Evolutionary conservation across 2,329 filamentous ascomycete genomes (phyloP).

Genomic region (Colletotrichum euphorbiae): DNA sequence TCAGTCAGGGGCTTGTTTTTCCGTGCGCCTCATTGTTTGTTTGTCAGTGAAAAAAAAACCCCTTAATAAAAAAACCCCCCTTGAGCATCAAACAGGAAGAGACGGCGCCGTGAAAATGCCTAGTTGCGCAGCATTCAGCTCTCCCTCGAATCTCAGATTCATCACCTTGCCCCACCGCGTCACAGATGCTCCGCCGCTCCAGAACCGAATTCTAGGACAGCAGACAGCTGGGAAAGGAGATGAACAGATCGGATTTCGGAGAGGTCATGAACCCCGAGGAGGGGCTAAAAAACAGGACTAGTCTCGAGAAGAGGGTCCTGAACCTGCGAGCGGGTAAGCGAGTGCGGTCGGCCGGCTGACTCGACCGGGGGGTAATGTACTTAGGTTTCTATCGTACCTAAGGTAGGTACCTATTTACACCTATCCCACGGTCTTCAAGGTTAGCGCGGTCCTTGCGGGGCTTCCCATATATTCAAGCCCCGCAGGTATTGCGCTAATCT

Average conservation of each 20-base stretch:
- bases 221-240: slow-evolving; percentile 19
- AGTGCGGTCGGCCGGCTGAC: slow-evolving; percentile 28
- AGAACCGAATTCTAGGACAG: background rate
- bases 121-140: too few species aligned
- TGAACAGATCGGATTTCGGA: slow-evolving; percentile 35
- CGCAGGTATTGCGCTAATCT: too few species aligned
- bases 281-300: slow-evolving; percentile 1
- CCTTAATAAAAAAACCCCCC: too few species aligned
- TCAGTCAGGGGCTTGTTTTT: background rate
- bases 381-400: background rate
- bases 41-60: too few species aligned
- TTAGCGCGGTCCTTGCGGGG: too few species aligned
- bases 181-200: slow-evolving; percentile 15
- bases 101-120: background rate
- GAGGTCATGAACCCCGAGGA: slow-evolving; percentile 29
- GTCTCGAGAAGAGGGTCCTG: background rate
- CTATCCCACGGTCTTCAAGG: too few species aligned
- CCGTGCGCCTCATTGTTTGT: background rate
- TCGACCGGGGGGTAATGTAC: slow-evolving; percentile 7
- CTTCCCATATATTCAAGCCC: too few species aligned
- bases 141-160: background rate
- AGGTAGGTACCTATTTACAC: background rate
- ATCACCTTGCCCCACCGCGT: background rate
- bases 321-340: slow-evolving; percentile 16
- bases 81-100: background rate